These are phyloP conservation scores for Arxiozyma telluris DNA, from an alignment of 1,139 yeast species.

Conservation along the genomic window DNA sequence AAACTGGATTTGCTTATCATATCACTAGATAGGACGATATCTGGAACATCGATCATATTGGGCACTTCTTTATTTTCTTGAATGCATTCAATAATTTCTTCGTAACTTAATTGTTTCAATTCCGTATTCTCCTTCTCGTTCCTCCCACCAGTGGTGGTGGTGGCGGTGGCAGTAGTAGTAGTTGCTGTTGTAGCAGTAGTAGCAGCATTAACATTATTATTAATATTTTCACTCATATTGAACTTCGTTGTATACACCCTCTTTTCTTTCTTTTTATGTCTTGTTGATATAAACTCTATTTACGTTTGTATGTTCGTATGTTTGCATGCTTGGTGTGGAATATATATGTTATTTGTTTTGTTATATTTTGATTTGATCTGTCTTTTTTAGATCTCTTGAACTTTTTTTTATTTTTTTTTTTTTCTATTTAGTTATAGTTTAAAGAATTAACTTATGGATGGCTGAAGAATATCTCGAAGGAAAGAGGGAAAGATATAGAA, in stretches of 20 bases:
- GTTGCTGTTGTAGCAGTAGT: not conserved
- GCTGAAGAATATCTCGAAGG: no score
- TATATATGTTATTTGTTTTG: no score
- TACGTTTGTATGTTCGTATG: no score
- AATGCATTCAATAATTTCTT: conserved; percentile 25
- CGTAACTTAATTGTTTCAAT: conserved; percentile 17
- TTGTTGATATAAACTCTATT: no score
- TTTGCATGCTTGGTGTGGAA: no score
- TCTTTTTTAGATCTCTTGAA: no score
- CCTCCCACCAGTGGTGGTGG: not conserved
- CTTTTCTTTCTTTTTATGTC: not conserved
- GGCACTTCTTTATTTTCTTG: conserved; percentile 23
- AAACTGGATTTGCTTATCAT: conserved; percentile 15
- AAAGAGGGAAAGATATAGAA: no score
- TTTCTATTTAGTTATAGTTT: no score
- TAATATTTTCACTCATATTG: not conserved
- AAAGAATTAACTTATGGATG: no score
- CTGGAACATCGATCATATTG: conserved; percentile 21
- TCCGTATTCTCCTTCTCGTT: not conserved
- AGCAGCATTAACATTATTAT: not conserved
- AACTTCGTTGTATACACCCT: not conserved
- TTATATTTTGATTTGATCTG: no score
- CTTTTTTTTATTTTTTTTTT: no score
- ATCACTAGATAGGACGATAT: conserved; percentile 11
- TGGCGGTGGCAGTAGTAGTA: not conserved